phyloP scores from a whole-genome alignment of 1,284 basidiomycete species.

The Puccinia triticina region DNA sequence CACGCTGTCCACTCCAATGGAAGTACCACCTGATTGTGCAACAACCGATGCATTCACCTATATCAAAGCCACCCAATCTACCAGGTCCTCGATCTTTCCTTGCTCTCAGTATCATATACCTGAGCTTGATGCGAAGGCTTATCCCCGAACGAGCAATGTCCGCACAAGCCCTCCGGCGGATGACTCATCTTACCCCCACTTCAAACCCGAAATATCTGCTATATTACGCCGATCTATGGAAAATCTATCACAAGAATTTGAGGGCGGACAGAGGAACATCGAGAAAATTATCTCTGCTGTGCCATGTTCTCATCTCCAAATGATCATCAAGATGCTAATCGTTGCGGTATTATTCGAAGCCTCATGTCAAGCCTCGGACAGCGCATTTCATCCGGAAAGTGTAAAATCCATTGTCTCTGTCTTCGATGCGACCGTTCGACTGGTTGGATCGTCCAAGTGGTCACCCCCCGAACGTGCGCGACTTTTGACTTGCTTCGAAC shows the following conservation, averaged over 20 bases:
- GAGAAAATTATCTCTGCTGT: conserved; percentile 13
- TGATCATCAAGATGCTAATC: conserved; percentile 32
- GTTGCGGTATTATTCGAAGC: conserved; percentile 34
- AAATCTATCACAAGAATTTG: conserved; percentile 32
- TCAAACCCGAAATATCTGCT: neutral
- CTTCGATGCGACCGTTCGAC: conserved; percentile 15
- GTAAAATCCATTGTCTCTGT: neutral
- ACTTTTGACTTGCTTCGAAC: conserved; percentile 47
- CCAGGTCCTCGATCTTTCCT: conserved; percentile 38
- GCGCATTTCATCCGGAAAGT: conserved; percentile 15
- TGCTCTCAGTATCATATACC: neutral
- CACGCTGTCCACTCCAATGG: neutral
- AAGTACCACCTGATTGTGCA: conserved; percentile 14
- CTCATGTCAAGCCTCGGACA: conserved; percentile 30
- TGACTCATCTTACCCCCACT: conserved; percentile 2
- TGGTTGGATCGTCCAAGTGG: conserved; percentile 42
- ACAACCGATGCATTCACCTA: conserved; percentile 30
- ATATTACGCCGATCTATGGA: conserved; percentile 33
- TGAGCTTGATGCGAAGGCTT: neutral
- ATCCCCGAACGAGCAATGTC: neutral
- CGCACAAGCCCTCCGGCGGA: neutral
- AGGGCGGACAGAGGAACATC: conserved; percentile 12
- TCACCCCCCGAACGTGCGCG: conserved; percentile 24
- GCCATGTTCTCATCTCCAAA: conserved; percentile 26
- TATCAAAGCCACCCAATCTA: conserved; percentile 30